Percentiles rank a stretch among this genome's conserved stretches.
Evolutionary conservation across 2,329 filamentous ascomycete genomes (phyloP).

Genomic region (Waltergamsia citrina): DNA sequence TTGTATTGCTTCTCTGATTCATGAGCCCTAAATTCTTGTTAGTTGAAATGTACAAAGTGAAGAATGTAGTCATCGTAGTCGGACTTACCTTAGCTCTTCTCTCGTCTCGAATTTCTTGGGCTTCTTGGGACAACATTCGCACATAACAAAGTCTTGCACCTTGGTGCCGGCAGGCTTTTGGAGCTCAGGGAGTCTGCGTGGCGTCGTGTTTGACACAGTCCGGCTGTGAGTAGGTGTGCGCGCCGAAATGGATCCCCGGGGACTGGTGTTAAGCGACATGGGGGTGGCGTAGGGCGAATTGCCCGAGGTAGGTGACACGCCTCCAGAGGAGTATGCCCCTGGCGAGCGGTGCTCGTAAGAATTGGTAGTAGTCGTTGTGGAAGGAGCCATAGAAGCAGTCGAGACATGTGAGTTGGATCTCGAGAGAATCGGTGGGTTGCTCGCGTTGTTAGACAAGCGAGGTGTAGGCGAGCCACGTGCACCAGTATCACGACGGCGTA

Average conservation of each 20-base stretch:
- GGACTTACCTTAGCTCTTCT: conserved; percentile 70
- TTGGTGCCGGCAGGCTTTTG: conserved; percentile 36
- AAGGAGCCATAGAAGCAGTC: conserved; percentile 29
- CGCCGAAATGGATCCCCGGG: conserved; percentile 32
- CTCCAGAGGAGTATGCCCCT: conserved; percentile 33
- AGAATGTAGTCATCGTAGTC: neutral
- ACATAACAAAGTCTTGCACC: conserved; percentile 53
- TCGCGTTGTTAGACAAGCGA: conserved; percentile 33
- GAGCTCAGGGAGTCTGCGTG: conserved; percentile 41
- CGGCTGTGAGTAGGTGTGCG: conserved; percentile 30
- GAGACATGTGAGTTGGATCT: conserved; percentile 40
- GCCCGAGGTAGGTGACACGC: conserved; percentile 38
- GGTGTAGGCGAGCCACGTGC: conserved; percentile 44
- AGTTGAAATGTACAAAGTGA: conserved; percentile 9
- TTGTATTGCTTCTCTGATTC: conserved; percentile 95
- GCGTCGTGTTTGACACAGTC: conserved; percentile 36
- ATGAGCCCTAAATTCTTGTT: conserved; percentile 52
- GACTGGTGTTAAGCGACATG: conserved; percentile 38
- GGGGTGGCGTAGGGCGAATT: conserved; percentile 40
- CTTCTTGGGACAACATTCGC: conserved; percentile 94
- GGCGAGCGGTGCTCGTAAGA: conserved; percentile 38
- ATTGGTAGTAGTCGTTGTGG: conserved; percentile 32
- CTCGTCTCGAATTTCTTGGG: conserved; percentile 87
- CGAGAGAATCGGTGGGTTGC: conserved; percentile 33
- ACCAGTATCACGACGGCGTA: conserved; percentile 37